Base-by-base conservation (phyloP, 805 yeast genomes). In the Hanseniaspora hatyaiensis region DNA sequence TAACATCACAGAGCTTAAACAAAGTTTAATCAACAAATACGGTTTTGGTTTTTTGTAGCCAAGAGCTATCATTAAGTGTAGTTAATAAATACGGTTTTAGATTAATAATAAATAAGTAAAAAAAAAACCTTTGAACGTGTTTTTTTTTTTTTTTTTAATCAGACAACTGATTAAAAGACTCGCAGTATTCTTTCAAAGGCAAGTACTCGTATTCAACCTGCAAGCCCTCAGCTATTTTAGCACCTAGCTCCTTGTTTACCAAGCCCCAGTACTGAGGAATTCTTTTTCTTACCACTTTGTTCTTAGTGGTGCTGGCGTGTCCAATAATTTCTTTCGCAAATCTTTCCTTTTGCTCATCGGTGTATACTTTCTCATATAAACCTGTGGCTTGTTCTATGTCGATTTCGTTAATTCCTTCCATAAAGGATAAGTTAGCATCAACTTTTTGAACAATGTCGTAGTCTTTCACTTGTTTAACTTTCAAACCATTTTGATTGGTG, bases 311-410 rank as follows among this genome's bases (percentile, higher is more conserved):
- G 6, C 64, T 55, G 8, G 71, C 71, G 51, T 67, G 72, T 28
- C 66, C 67, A 11, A 63, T 62, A 24, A 70, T 58, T 49, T 67
- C 68, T 23, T 62, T 58, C 32, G 67, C 56, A 52, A 70, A 62
- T 39, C 57, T 60, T 39, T 58, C 52, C 53, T 62, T 63, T 18
- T 58, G 62, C 11, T 57, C 59, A 8, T 59, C 66, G 47, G 51
- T 56, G 51, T 53, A 69, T 1, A 70, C 71, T 47, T 63, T 65
- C 46, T 62, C 64, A 53, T 69, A 71, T 49, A 70, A 55, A 0
- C 58, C 65, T 55, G 73, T 61, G 42, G 75, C 73, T 53, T 71
- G 75, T 54, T 71, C 74, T 30, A 69, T 56, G 57, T 71, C 75
- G 20, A 67, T 55, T 41, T 69, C 72, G 26, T 65, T 56, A 19